A percentile compares a stretch with the other conserved stretches of the same genome.
Conservation (phyloP, 257 asterid species). For the Mentha longifolia region DNA sequence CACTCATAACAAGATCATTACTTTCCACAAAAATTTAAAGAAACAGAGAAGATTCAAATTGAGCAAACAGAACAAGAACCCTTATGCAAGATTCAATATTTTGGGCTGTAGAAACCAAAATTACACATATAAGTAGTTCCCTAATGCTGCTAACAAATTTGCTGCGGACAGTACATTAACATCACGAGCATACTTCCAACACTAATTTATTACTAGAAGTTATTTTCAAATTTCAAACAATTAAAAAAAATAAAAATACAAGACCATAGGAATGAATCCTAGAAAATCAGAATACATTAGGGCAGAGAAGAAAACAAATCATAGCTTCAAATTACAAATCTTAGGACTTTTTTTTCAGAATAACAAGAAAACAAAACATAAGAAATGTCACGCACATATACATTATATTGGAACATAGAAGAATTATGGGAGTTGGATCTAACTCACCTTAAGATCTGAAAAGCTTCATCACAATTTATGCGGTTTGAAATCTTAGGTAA, state of each 20-base stretch:
- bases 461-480: background rate
- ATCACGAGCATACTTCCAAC: background rate
- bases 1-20: slow-evolving; percentile 2
- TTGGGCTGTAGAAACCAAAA: background rate
- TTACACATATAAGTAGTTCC: slow-evolving; percentile 13
- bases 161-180: background rate
- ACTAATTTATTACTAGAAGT: background rate
- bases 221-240: no score
- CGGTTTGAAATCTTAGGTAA: no score
- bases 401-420: background rate
- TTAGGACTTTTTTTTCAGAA: background rate
- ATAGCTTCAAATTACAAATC: slow-evolving; percentile 7
- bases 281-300: slow-evolving; percentile 2
- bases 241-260: background rate
- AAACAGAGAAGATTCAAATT: slow-evolving; percentile 5
- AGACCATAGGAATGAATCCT: background rate
- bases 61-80: slow-evolving; percentile 7
- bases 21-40: slow-evolving; percentile 1
- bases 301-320: background rate
- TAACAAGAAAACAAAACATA: no score
- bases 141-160: slow-evolving; percentile 21
- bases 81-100: background rate
- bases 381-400: no score
- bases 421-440: slow-evolving; percentile 23
- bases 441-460: slow-evolving; percentile 26